Percentiles rank a stretch among this genome's conserved stretches.
phyloP scores from a whole-genome alignment of 352 stramenopile genomes.

The Phytopythium delawarense region DNA sequence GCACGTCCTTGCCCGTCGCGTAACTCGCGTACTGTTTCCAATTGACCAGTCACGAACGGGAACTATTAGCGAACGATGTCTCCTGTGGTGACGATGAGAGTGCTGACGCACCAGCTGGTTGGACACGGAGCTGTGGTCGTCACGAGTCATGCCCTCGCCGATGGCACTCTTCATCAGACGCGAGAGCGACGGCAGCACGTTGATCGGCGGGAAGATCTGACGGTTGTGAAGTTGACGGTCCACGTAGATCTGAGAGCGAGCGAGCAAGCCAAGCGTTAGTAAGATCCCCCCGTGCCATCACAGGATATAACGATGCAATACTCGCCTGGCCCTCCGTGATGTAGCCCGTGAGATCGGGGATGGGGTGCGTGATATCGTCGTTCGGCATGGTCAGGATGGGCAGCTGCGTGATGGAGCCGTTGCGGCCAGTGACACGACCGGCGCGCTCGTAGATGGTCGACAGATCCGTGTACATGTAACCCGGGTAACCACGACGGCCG shows the following conservation, averaged over 20 bases:
- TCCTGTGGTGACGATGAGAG: background rate
- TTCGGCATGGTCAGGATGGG: conserved; percentile 99
- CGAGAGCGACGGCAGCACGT: conserved; percentile 97
- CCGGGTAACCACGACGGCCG: conserved; percentile 97
- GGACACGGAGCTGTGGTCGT: conserved; percentile 97
- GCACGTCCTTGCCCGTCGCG: conserved; percentile 95
- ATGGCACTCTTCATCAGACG: conserved; percentile 99
- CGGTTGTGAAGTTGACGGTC: conserved; percentile 97
- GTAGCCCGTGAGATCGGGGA: conserved; percentile 99
- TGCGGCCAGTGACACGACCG: conserved; percentile 95
- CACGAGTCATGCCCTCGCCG: conserved; percentile 98
- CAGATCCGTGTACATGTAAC: conserved; percentile 99
- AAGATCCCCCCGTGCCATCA: background rate
- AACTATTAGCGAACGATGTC: background rate
- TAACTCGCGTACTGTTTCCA: conserved; percentile 76
- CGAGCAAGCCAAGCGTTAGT: background rate
- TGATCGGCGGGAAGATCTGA: conserved; percentile 99
- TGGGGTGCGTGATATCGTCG: conserved; percentile 99
- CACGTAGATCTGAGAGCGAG: conserved; percentile 90
- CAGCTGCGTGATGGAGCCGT: conserved; percentile 99
- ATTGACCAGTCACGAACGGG: conserved; percentile 3
- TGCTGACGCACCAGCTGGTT: conserved; percentile 94
- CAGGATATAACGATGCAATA: background rate
- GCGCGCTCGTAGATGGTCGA: conserved; percentile 98
- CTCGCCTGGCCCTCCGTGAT: conserved; percentile 98